These are phyloP conservation scores for Lithospermum erythrorhizon DNA, from an alignment of 257 asterid species.

Conservation along the genomic window DNA sequence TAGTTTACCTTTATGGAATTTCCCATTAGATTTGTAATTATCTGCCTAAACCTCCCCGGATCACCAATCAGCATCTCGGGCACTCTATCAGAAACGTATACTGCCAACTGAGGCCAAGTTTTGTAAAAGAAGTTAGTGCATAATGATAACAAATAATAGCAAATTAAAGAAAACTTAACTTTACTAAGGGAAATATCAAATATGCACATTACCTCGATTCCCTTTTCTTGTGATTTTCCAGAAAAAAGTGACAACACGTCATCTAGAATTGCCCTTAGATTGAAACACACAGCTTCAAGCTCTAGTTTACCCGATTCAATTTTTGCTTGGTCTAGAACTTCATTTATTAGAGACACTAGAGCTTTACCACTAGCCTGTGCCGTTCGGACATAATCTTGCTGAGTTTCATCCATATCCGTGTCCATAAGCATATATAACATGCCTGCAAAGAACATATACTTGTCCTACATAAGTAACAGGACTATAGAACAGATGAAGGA, in stretches of 20 bases:
- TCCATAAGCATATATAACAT: conserved; percentile 99
- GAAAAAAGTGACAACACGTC: conserved; percentile 58
- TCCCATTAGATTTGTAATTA: conserved; percentile 77
- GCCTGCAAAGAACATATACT: conserved; percentile 32
- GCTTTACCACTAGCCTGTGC: conserved; percentile 99
- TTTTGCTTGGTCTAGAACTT: conserved; percentile 93
- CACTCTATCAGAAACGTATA: conserved; percentile 64
- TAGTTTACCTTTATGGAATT: conserved; percentile 87
- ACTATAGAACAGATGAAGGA: not conserved
- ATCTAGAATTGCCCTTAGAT: conserved; percentile 33
- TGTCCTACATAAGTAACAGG: conserved; percentile 1
- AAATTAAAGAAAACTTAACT: conserved; percentile 23
- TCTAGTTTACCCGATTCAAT: conserved; percentile 96
- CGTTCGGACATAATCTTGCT: conserved; percentile 85
- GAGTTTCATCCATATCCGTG: conserved; percentile 86
- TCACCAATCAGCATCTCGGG: conserved; percentile 77
- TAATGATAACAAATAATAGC: conserved; percentile 10
- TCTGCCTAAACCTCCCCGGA: conserved; percentile 92
- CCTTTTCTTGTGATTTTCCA: conserved; percentile 80
- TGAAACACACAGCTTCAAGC: conserved; percentile 63
- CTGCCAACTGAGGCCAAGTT: conserved; percentile 61
- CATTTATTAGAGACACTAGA: conserved; percentile 85
- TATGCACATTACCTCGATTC: conserved; percentile 59
- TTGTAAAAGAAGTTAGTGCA: not conserved
- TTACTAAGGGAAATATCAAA: conserved; percentile 1